Percentiles rank a stretch among this genome's conserved stretches.
Evolutionary conservation across 306 rosid species (phyloP).

Genomic region (Gynostemma pentaphyllum): DNA sequence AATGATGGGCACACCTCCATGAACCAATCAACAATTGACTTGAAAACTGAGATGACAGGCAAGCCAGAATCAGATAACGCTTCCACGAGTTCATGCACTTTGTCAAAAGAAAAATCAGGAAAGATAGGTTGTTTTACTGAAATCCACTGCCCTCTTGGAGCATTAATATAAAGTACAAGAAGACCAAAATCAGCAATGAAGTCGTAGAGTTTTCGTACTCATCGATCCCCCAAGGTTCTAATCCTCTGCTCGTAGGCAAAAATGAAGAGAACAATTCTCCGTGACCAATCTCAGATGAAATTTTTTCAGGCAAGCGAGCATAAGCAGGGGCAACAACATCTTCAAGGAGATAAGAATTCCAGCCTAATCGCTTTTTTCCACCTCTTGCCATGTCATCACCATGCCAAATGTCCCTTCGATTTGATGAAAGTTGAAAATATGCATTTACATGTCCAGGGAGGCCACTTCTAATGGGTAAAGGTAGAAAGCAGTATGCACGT

Average conservation of each 20-base stretch:
- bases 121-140: constrained; percentile 78
- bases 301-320: constrained; percentile 77
- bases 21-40: constrained; percentile 61
- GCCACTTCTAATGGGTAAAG: constrained; percentile 77
- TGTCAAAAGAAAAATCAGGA: constrained; percentile 79
- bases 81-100: constrained; percentile 50
- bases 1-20: constrained; percentile 70
- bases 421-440: constrained; percentile 90
- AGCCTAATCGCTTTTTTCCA: constrained; percentile 92
- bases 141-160: constrained; percentile 95
- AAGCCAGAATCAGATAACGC: constrained; percentile 72
- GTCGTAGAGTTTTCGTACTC: constrained; percentile 50
- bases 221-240: constrained; percentile 90
- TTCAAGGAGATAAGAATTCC: constrained; percentile 92
- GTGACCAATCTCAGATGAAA: constrained; percentile 79
- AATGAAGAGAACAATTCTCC: constrained; percentile 75
- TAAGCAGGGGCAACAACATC: constrained; percentile 93
- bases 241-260: constrained; percentile 68
- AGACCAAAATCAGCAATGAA: constrained; percentile 67
- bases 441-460: constrained; percentile 93
- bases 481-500: constrained; percentile 91
- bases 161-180: constrained; percentile 66
- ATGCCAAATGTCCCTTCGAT: constrained; percentile 98
- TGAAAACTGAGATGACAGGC: constrained; percentile 60
- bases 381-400: constrained; percentile 96